Percentiles rank a stretch among this genome's conserved stretches.
These are phyloP conservation scores for Cynanchum wilfordii DNA, from an alignment of 257 asterid species.

Conservation along the genomic window DNA sequence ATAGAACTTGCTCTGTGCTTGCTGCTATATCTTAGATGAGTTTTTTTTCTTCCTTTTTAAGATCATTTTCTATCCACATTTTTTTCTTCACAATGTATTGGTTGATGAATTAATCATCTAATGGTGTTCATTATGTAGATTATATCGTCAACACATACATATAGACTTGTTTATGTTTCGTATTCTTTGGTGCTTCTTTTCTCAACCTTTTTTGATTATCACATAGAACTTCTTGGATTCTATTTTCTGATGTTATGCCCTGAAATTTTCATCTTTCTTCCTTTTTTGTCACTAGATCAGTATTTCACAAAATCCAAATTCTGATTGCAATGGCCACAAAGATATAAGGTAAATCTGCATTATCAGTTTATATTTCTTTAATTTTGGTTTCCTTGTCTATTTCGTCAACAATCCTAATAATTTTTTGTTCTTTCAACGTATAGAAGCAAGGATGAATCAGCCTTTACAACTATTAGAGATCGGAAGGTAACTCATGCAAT, in stretches of 20 bases:
- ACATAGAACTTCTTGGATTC: background rate
- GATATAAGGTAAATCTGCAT: slow-evolving; percentile 45
- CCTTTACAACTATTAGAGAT: slow-evolving; percentile 47
- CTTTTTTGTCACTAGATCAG: slow-evolving; percentile 34
- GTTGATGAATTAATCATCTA: background rate
- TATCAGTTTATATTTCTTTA: background rate
- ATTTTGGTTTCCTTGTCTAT: background rate
- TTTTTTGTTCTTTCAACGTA: slow-evolving; percentile 35
- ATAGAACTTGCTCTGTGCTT: background rate
- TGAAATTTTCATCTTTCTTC: slow-evolving; percentile 1
- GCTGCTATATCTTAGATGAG: too few relatives aligned
- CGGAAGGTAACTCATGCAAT: slow-evolving; percentile 50
- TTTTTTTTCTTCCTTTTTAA: background rate
- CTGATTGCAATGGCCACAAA: slow-evolving; percentile 55
- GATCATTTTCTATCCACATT: background rate
- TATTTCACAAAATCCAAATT: slow-evolving; percentile 29
- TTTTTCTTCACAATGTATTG: background rate
- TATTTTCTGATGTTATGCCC: background rate
- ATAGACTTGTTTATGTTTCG: background rate
- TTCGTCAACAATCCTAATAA: slow-evolving; percentile 12
- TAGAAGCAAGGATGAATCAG: slow-evolving; percentile 49
- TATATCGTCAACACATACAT: background rate
- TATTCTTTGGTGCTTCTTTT: background rate
- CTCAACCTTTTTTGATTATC: background rate
- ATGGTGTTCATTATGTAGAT: background rate